Conservation (phyloP, 2,329 filamentous ascomycete species). For the Penicillium sp. region DNA sequence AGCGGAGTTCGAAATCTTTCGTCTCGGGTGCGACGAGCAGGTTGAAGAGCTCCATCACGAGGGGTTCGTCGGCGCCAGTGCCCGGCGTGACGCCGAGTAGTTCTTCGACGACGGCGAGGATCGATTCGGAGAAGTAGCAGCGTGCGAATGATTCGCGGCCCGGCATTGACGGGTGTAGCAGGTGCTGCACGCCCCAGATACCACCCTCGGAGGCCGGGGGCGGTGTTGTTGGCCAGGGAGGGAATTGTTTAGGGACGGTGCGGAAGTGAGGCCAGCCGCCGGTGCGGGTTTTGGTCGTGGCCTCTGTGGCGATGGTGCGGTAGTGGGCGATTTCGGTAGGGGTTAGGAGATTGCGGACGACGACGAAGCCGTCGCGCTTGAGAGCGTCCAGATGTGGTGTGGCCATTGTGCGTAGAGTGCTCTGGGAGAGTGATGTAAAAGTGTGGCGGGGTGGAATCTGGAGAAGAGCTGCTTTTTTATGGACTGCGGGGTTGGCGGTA, state of each 20-base stretch:
- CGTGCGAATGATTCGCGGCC: constrained; percentile 61
- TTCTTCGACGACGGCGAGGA: constrained; percentile 63
- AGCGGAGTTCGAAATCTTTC: constrained; percentile 68
- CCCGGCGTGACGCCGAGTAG: constrained; percentile 52
- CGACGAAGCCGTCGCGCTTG: constrained; percentile 70
- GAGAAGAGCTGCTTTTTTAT: constrained; percentile 7
- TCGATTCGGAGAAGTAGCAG: constrained; percentile 68
- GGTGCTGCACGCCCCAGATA: constrained; percentile 88
- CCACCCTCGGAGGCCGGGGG: constrained; percentile 53
- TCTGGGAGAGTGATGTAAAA: not conserved
- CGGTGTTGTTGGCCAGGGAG: constrained; percentile 69
- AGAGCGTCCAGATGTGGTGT: constrained; percentile 54
- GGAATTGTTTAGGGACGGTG: constrained; percentile 86
- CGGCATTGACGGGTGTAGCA: constrained; percentile 71
- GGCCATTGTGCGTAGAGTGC: constrained; percentile 11
- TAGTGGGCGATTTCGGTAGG: constrained; percentile 57
- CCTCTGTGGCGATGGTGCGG: constrained; percentile 57
- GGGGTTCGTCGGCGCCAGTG: constrained; percentile 53
- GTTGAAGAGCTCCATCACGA: constrained; percentile 88
- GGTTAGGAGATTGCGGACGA: constrained; percentile 65
- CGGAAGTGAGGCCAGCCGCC: constrained; percentile 79
- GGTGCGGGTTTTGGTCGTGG: constrained; percentile 61
- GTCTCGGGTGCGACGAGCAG: constrained; percentile 71
- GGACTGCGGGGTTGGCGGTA: constrained; percentile 11
- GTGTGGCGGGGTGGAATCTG: not conserved